These are phyloP conservation scores for Ganoderma resinaceum DNA, from an alignment of 1,284 basidiomycete species.

Conservation along the genomic window DNA sequence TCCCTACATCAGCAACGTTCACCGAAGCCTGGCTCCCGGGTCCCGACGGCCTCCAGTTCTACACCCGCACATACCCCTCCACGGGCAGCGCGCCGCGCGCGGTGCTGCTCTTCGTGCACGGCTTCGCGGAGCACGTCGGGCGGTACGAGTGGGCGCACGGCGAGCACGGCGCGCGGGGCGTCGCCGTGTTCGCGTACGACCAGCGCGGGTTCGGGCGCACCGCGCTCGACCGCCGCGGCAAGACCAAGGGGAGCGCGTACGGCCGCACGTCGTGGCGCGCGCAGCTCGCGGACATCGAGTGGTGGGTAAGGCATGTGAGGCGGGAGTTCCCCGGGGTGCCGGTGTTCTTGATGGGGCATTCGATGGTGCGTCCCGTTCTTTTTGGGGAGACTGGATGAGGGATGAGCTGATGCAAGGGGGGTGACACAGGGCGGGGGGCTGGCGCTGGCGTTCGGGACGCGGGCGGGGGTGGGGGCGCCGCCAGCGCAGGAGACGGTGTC, in stretches of 20 bases:
- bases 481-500: constrained; percentile 48
- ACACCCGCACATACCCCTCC: constrained; percentile 50
- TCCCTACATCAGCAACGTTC: too few species aligned
- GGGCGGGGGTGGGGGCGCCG: constrained; percentile 45
- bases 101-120: constrained; percentile 83
- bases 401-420: background rate
- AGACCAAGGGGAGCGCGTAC: constrained; percentile 54
- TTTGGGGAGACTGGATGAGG: background rate
- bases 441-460: constrained; percentile 65
- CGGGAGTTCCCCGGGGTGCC: constrained; percentile 56
- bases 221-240: constrained; percentile 55
- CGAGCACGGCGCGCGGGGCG: constrained; percentile 58
- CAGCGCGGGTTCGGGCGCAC: constrained; percentile 89
- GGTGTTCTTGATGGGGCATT: constrained; percentile 82
- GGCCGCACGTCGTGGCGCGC: constrained; percentile 73
- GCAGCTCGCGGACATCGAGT: constrained; percentile 75
- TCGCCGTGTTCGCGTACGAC: constrained; percentile 82
- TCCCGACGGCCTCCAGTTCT: constrained; percentile 46
- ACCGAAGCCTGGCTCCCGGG: constrained; percentile 46
- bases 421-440: constrained; percentile 77
- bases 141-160: constrained; percentile 79
- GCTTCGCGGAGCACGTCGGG: constrained; percentile 83
- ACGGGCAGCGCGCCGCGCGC: constrained; percentile 54
- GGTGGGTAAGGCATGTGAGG: constrained; percentile 65
- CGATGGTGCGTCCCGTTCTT: constrained; percentile 65